Conservation (phyloP, 2,329 filamentous ascomycete species). For the Ophiocordyceps camponoti-saundersi region DNA sequence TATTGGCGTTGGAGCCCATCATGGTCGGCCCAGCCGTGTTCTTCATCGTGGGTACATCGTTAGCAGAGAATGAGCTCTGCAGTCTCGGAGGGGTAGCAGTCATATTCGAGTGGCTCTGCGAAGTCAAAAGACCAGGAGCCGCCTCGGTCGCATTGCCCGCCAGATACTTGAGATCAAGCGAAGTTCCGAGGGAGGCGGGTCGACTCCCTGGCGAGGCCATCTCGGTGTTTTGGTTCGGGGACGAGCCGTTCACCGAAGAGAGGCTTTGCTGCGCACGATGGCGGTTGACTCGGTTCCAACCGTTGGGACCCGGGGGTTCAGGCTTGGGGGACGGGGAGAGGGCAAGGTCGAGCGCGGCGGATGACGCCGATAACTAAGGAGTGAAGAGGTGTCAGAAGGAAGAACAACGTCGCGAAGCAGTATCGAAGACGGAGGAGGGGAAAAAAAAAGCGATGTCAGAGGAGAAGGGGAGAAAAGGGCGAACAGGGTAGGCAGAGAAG, state of each 20-base stretch:
- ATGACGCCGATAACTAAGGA: conserved; percentile 60
- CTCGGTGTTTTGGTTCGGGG: conserved; percentile 25
- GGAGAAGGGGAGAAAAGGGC: background rate
- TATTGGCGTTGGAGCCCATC: conserved; percentile 30
- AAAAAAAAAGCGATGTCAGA: background rate
- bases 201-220: conserved; percentile 28
- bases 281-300: conserved; percentile 45
- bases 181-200: conserved; percentile 35
- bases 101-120: conserved; percentile 33
- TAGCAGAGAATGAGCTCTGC: conserved; percentile 78
- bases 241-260: conserved; percentile 26
- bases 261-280: conserved; percentile 50
- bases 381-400: conserved; percentile 14
- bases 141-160: conserved; percentile 25
- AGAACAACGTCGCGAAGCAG: background rate
- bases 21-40: conserved; percentile 33
- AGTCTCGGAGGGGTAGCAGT: conserved; percentile 50
- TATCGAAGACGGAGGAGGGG: background rate
- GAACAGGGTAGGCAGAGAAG: background rate
- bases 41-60: conserved; percentile 77
- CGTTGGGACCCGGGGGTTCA: conserved; percentile 29
- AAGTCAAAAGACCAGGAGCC: conserved; percentile 21
- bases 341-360: conserved; percentile 65
- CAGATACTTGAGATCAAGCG: conserved; percentile 36
- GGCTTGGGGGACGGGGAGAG: conserved; percentile 49